phyloP scores from a whole-genome alignment of 2,329 filamentous ascomycete genomes.

The Hymenoscyphus scutula region DNA sequence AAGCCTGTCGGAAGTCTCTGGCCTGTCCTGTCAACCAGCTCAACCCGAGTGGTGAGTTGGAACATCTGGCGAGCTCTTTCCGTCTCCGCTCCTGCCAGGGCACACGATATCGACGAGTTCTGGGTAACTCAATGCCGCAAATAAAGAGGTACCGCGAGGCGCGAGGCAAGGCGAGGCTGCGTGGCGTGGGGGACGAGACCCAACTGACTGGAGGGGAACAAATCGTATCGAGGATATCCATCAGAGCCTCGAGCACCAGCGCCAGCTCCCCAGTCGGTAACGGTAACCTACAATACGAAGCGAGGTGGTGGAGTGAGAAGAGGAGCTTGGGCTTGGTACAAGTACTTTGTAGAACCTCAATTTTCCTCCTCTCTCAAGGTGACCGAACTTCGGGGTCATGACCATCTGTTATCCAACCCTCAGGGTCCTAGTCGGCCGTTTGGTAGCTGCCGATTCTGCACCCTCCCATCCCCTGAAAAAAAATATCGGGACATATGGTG shows the following conservation, averaged over 20 bases:
- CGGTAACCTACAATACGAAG: too few species aligned
- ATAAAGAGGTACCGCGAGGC: background rate
- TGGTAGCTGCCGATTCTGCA: constrained; percentile 7
- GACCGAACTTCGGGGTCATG: too few species aligned
- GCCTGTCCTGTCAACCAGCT: background rate
- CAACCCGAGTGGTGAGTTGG: constrained; percentile 24
- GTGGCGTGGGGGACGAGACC: background rate
- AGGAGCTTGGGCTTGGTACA: too few species aligned
- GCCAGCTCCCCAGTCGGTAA: too few species aligned
- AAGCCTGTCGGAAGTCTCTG: constrained; percentile 23
- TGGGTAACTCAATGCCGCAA: constrained; percentile 10
- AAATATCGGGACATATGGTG: background rate
- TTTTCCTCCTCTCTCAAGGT: too few species aligned
- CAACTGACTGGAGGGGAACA: too few species aligned
- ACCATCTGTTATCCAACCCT: too few species aligned
- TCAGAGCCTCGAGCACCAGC: too few species aligned
- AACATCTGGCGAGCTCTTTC: too few species aligned
- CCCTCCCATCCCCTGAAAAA: background rate
- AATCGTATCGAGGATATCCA: too few species aligned
- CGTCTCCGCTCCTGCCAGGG: constrained; percentile 6
- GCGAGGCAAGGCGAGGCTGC: background rate
- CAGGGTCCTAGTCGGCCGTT: constrained; percentile 3
- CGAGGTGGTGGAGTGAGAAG: too few species aligned
- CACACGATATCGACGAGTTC: constrained; percentile 10
- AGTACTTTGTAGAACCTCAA: too few species aligned